These are phyloP conservation scores for Funneliformis caledonium DNA, from an alignment of 371 early-diverging fungal genomes.

Conservation along the genomic window DNA sequence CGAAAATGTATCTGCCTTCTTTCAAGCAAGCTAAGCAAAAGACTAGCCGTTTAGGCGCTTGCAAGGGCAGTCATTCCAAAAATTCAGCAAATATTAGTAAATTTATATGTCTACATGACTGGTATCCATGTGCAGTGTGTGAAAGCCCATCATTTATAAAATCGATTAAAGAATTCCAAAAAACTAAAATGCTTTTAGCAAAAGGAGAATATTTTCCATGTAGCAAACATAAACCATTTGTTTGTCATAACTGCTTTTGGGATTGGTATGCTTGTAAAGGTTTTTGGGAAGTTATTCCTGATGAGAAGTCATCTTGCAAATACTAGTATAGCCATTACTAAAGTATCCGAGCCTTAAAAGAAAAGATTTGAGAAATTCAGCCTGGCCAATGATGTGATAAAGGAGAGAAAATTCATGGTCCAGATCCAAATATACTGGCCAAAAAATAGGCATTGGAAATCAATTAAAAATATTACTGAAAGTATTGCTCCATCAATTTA, in stretches of 20 bases:
- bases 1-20: not conserved
- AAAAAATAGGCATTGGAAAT: not conserved
- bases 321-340: constrained; percentile 18
- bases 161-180: too few relatives aligned
- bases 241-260: constrained; percentile 20
- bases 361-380: constrained; percentile 10
- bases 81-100: not conserved
- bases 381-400: not conserved
- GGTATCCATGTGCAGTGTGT: constrained; percentile 10
- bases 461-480: constrained; percentile 5
- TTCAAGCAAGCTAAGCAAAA: constrained; percentile 12
- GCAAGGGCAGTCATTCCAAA: not conserved
- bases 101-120: not conserved
- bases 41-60: not conserved
- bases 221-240: constrained; percentile 22
- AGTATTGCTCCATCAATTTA: constrained; percentile 29
- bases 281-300: constrained; percentile 14
- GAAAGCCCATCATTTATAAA: not conserved
- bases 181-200: not conserved
- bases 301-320: constrained; percentile 15
- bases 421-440: constrained; percentile 3
- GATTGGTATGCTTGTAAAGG: constrained; percentile 8
- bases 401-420: constrained; percentile 8
- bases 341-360: not conserved
- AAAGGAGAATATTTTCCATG: constrained; percentile 5